Evolutionary conservation across 176 grass and related monocot species (phyloP), one percentile per base, ranked within the genome.

Genomic region (Otatea glauca): DNA sequence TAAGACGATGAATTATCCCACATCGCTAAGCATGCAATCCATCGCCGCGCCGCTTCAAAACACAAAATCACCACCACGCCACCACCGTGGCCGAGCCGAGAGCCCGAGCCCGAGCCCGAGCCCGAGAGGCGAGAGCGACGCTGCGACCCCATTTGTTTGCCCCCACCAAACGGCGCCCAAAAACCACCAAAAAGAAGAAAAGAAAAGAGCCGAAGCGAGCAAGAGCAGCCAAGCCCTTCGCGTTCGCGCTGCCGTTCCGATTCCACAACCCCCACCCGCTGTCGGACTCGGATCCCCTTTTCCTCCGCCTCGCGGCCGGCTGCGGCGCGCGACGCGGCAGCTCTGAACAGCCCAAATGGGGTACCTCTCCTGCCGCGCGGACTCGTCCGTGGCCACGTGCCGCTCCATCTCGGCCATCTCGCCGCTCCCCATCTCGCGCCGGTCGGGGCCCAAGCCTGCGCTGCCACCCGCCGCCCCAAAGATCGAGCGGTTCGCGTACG

Each of bases 291-390:
- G 67, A 82, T 77, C 38, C 81, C 43, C 4, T 35, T 65, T 62
- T 3, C 9, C 23, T 44, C 13, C 0, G 5, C 12, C 11, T 0
- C 16, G 1, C 59, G n/a, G 9, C 54, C 5, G 29, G 29, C 49
- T 23, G 21, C 78, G 23, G 43, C 90, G 11, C 54, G 76, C 55
- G n/a, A 1, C 44, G 15, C 41, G 42, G 13, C 78, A 12, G 4
- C 7, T n/a, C 20, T 27, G 11, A 68, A 0, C 10, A 21, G 20
- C 56, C 25, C 42, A 17, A 88, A 99, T 99, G 96, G 96, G 96
- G 42, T 99, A 99, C 80, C 93, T 99, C 17, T 99, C 93, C 29
- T 99, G 96, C 91, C 93, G 93, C 35, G 96, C 96, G 68, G 96
- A 96, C 72, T 99, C 96, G 48, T 99, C 96, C 18, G 84, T 91